Base-by-base conservation (phyloP, 768 basidiomycete genomes). In the Coprinellus micaceus region DNA sequence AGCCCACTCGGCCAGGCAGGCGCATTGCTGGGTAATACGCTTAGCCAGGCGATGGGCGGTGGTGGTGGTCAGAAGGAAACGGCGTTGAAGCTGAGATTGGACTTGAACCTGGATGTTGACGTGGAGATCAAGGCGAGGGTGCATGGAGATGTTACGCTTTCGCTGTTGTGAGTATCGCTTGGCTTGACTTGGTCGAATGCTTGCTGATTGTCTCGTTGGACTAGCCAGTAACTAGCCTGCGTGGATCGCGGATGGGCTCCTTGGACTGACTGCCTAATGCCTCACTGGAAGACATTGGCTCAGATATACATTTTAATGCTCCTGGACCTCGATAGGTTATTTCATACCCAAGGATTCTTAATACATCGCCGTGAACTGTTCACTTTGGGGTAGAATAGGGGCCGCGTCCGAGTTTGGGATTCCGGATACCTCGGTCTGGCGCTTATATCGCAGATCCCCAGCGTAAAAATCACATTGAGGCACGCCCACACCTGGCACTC, bases 21-120 rank as follows among this genome's bases (percentile, higher is more conserved):
- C 17, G 36, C 36, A 17, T 17, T 37, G 36, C 36, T 45, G 10
- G 43, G 43, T 7, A 24, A 24, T 19, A 24, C 22, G n/a, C 17
- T 45, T n/a, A 19, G 43, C 7, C 43, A 45, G 19, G n/a, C 19
- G 17, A n/a, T n/a, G 43, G 43, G 43, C 21, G 43, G 43, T 7
- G 43, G 43, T n/a, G 43, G 43, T 19, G 43, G 43, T 9, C 10
- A 19, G 22, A 45, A 45, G 43, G 7, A n/a, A 10, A 19, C 9
- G 9, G 43, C 10, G 17, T 24, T 45, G 7, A 68, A 68, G 44
- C 53, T 72, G 5, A 56, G 71, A 22, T 57, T 72, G 44, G 69
- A 72, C 46, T 55, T 72, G 36, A 72, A 72, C 47, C 51, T 72
- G 53, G 68, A 71, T 46, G 70, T 69, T 22, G 67, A 69, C 15